phyloP scores from a whole-genome alignment of 495 filamentous ascomycete species.

The Penicillium pulvis region DNA sequence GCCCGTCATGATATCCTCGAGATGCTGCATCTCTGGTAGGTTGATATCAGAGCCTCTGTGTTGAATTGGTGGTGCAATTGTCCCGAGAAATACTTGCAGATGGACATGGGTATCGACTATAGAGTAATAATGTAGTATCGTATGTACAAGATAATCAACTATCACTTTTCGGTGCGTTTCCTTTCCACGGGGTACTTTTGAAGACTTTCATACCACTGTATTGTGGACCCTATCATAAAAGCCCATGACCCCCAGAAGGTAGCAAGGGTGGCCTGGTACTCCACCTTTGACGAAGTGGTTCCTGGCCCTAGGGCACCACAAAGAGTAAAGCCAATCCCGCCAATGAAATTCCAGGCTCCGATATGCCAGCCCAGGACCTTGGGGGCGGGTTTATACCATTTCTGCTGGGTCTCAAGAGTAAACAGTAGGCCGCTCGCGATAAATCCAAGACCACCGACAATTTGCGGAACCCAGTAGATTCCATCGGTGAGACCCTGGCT shows the following conservation, averaged over 20 bases:
- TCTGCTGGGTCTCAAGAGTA: conserved; percentile 69
- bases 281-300: conserved; percentile 44
- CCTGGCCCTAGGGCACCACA: conserved; percentile 65
- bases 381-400: conserved; percentile 64
- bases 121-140: conserved; percentile 1
- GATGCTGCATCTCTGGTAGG: conserved; percentile 46
- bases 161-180: neutral
- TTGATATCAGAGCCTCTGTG: neutral
- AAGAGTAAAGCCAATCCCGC: conserved; percentile 68
- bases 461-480: conserved; percentile 68
- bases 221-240: conserved; percentile 63
- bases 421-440: conserved; percentile 60
- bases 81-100: neutral
- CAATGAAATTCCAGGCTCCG: conserved; percentile 59
- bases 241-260: conserved; percentile 74
- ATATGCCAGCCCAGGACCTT: conserved; percentile 64
- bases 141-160: conserved; percentile 3
- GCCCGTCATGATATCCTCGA: conserved; percentile 70
- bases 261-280: conserved; percentile 58
- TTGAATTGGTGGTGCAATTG: neutral
- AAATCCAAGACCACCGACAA: conserved; percentile 67
- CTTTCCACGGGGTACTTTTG: conserved; percentile 60
- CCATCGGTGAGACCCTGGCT: conserved; percentile 52
- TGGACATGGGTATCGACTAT: neutral
- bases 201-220: conserved; percentile 68